These are phyloP conservation scores for Lepiota venenata DNA, from an alignment of 768 basidiomycete species.

Conservation along the genomic window DNA sequence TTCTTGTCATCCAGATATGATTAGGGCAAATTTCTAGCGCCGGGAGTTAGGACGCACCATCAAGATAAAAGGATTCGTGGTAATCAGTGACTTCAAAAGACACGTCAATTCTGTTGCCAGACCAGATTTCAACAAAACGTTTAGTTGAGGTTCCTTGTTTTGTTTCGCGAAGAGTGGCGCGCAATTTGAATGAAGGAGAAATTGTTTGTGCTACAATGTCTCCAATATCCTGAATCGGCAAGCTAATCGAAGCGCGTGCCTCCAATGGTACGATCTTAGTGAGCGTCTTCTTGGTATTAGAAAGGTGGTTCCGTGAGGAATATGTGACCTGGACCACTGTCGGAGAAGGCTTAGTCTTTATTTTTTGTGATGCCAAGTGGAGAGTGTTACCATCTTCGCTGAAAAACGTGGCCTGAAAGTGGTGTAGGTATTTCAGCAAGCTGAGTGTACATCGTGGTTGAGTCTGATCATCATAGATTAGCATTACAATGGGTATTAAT, in stretches of 20 bases:
- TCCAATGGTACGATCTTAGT: conserved; percentile 33
- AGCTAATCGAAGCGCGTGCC: conserved; percentile 15
- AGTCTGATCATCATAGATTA: neutral
- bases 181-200: conserved; percentile 32
- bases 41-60: conserved; percentile 37
- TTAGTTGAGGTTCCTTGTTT: conserved; percentile 32
- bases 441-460: conserved; percentile 19
- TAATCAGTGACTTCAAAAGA: conserved; percentile 53
- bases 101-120: conserved; percentile 35
- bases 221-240: conserved; percentile 30
- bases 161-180: conserved; percentile 31
- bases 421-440: conserved; percentile 30
- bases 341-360: neutral
- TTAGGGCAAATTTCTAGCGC: neutral
- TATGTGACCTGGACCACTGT: conserved; percentile 43
- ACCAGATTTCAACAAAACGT: conserved; percentile 62
- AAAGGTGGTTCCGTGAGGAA: conserved; percentile 45
- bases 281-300: conserved; percentile 44
- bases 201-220: conserved; percentile 38
- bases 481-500: neutral
- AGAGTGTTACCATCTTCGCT: conserved; percentile 12
- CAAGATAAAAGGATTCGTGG: conserved; percentile 60
- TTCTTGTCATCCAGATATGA: conserved; percentile 31
- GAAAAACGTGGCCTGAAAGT: conserved; percentile 23
- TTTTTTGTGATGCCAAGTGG: neutral